Evolutionary conservation across 2,329 filamentous ascomycete genomes (phyloP).

Genomic region (Trichoderma breve): DNA sequence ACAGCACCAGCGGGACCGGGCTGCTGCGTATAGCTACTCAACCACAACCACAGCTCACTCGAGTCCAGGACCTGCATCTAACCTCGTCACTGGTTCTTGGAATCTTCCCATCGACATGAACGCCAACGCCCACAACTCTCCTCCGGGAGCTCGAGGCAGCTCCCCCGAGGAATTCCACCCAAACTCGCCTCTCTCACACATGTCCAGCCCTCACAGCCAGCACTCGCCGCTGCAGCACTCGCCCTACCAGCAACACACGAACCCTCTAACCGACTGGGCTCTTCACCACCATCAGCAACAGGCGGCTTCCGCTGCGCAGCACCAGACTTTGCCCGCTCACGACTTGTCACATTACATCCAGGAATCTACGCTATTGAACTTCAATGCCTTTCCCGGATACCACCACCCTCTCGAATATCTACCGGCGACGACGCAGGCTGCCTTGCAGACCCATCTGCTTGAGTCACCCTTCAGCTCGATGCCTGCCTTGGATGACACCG

Average conservation of each 20-base stretch:
- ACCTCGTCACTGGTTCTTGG: slow-evolving; percentile 45
- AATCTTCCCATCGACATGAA: slow-evolving; percentile 54
- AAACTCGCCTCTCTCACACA: slow-evolving; percentile 49
- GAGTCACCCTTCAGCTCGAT: slow-evolving; percentile 62
- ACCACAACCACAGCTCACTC: slow-evolving; percentile 28
- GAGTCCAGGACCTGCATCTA: slow-evolving; percentile 34
- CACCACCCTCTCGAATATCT: slow-evolving; percentile 60
- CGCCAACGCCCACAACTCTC: slow-evolving; percentile 36
- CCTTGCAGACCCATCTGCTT: slow-evolving; percentile 61
- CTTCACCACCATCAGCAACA: slow-evolving; percentile 55
- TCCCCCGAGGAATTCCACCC: slow-evolving; percentile 51
- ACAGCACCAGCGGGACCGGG: slow-evolving; percentile 55
- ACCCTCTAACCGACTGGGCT: slow-evolving; percentile 61
- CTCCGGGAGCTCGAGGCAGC: slow-evolving; percentile 45
- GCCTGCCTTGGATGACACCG: slow-evolving; percentile 54
- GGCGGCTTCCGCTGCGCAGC: slow-evolving; percentile 27
- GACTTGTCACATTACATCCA: slow-evolving; percentile 56
- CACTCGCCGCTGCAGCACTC: slow-evolving; percentile 52
- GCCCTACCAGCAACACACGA: slow-evolving; percentile 51
- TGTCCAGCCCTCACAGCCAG: slow-evolving; percentile 53
- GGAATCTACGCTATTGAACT: slow-evolving; percentile 56
- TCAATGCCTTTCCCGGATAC: slow-evolving; percentile 53
- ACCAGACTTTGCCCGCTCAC: slow-evolving; percentile 38
- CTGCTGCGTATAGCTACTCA: slow-evolving; percentile 37
- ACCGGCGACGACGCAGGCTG: slow-evolving; percentile 60